phyloP scores from a whole-genome alignment of 768 basidiomycete genomes.

The Phallus indusiatus region DNA sequence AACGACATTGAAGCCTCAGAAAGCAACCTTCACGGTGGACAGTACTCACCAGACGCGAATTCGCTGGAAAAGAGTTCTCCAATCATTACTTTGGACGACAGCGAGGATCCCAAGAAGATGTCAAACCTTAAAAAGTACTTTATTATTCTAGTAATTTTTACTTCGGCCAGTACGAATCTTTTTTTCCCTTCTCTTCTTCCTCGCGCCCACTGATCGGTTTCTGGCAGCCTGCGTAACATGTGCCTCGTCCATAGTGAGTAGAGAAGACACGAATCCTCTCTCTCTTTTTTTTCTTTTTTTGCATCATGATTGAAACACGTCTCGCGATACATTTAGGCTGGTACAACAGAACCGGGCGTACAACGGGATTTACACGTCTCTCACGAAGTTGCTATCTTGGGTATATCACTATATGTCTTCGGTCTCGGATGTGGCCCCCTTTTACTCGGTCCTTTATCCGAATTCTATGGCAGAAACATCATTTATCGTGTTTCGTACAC shows the following conservation, averaged over 20 bases:
- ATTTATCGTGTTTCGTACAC: constrained; percentile 56
- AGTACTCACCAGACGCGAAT: background rate
- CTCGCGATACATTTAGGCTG: constrained; percentile 31
- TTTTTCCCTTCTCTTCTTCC: background rate
- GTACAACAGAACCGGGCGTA: constrained; percentile 54
- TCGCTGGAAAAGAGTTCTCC: background rate
- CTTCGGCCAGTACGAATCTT: constrained; percentile 11
- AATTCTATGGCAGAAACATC: constrained; percentile 55
- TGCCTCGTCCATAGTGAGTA: constrained; percentile 23
- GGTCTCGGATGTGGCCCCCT: constrained; percentile 26
- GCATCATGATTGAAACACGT: background rate
- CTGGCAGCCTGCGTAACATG: constrained; percentile 24
- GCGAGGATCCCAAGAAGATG: constrained; percentile 12
- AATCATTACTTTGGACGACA: background rate
- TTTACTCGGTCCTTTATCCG: constrained; percentile 28
- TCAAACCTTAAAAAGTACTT: constrained; percentile 16
- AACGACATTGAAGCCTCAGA: too few relatives aligned
- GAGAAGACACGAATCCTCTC: background rate
- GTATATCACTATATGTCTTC: constrained; percentile 35
- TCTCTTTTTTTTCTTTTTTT: too few relatives aligned
- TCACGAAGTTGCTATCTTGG: constrained; percentile 39
- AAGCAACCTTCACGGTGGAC: too few relatives aligned
- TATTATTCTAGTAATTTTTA: constrained; percentile 15
- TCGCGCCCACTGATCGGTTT: constrained; percentile 8
- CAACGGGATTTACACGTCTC: constrained; percentile 43